Evolutionary conservation across 192 early-diverging fungal genomes (phyloP).

Genomic region (Linnemannia exigua): DNA sequence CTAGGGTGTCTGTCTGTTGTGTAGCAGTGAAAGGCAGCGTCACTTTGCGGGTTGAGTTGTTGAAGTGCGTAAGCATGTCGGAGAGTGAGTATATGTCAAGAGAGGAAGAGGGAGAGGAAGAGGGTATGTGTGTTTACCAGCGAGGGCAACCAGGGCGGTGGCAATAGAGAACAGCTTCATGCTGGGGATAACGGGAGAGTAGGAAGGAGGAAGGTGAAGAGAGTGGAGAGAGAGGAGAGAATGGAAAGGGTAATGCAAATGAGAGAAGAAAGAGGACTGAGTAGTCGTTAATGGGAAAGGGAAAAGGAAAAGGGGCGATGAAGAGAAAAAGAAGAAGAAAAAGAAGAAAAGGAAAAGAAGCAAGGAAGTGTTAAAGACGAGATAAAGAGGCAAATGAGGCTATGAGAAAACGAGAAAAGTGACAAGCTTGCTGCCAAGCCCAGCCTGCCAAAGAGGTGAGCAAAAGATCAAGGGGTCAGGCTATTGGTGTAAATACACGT

Average conservation of each 20-base stretch:
- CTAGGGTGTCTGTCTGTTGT: conserved; percentile 1
- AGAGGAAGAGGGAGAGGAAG: not conserved
- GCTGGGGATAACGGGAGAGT: not conserved
- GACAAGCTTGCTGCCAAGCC: too few relatives aligned
- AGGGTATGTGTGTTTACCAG: conserved; percentile 15
- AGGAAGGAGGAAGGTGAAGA: not conserved
- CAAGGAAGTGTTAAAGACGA: not conserved
- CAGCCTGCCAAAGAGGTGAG: too few relatives aligned
- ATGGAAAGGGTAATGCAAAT: too few relatives aligned
- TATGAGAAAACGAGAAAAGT: not conserved
- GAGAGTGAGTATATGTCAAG: not conserved
- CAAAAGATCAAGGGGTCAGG: too few relatives aligned
- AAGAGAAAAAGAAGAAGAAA: not conserved
- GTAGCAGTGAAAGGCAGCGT: too few relatives aligned
- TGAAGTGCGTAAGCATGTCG: not conserved
- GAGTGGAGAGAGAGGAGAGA: not conserved
- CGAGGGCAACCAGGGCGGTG: conserved; percentile 41
- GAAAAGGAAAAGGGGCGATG: conserved; percentile 9
- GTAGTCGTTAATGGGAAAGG: not conserved
- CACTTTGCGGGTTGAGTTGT: not conserved
- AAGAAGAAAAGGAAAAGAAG: not conserved
- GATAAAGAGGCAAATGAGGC: not conserved
- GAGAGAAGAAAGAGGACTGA: conserved; percentile 7
- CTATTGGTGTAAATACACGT: too few relatives aligned
- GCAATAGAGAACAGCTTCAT: conserved; percentile 50